phyloP scores from a whole-genome alignment of 768 basidiomycete genomes.

The Lactifluus hygrophoroides region DNA sequence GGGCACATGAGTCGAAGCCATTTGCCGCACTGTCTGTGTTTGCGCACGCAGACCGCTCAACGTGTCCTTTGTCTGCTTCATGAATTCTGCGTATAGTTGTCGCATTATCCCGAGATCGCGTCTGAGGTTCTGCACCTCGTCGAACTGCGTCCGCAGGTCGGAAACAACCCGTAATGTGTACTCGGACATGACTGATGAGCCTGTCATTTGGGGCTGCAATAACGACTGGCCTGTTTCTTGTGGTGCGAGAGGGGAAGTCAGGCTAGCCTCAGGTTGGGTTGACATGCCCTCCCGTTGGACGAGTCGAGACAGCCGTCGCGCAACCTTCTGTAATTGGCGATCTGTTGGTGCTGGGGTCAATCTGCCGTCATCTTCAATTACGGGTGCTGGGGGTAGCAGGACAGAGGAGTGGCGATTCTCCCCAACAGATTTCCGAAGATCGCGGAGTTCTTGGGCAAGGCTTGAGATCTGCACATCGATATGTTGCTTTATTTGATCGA shows the following conservation, averaged over 20 bases:
- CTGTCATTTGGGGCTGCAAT: constrained; percentile 58
- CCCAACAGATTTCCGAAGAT: constrained; percentile 62
- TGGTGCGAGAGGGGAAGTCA: constrained; percentile 34
- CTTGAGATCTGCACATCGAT: constrained; percentile 85
- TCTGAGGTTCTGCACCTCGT: constrained; percentile 89
- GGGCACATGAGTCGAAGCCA: constrained; percentile 73
- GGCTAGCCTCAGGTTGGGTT: constrained; percentile 24
- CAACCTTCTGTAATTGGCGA: constrained; percentile 62
- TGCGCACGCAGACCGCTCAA: constrained; percentile 71
- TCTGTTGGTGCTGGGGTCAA: constrained; percentile 64
- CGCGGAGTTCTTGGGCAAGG: constrained; percentile 84
- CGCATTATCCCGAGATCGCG: constrained; percentile 91
- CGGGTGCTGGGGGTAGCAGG: constrained; percentile 34
- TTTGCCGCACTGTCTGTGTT: constrained; percentile 79
- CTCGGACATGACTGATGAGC: constrained; percentile 64
- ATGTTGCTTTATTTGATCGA: constrained; percentile 98
- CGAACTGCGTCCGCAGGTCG: constrained; percentile 87
- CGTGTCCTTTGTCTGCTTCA: constrained; percentile 83
- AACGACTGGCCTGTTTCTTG: constrained; percentile 64
- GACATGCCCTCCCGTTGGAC: constrained; percentile 34
- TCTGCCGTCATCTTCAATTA: constrained; percentile 51
- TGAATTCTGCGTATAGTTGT: constrained; percentile 91
- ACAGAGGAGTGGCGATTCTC: constrained; percentile 45
- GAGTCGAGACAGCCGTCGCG: constrained; percentile 65
- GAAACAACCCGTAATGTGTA: constrained; percentile 64